Base-by-base conservation (phyloP, 306 rosid species). In the Prunus mira region DNA sequence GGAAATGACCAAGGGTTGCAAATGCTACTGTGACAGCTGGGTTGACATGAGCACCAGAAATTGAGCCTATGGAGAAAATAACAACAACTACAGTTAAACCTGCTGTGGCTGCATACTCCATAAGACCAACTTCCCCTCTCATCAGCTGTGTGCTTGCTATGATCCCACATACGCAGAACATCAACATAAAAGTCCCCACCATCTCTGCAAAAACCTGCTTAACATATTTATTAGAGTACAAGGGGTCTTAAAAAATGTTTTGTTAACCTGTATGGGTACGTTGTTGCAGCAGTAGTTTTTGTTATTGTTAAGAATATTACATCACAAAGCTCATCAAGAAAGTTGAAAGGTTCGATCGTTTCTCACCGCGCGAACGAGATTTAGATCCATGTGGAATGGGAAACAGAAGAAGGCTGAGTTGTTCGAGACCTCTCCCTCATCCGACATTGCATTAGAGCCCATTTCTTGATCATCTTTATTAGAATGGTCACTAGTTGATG, bases 21-120 rank as follows among this genome's bases (percentile, higher is more conserved):
- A 90, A 90, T 76, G 98, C 97, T 69, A 91, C 45, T 49, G 98
- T 93, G 77, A 86, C 85, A 22, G 98, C 90, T 24, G 97, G 98
- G 79, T 93, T 93, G 72, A 93, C 91, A 81, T 91, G 98, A 1
- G 98, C 97, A 79, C 87, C 90, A 65, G 97, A 93, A 79, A 93
- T 88, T 28, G 88, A 80, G 3, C 90, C 96, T 41, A 88, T 84
- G 0, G 93, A 84, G 87, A 90, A 91, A 41, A 88, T 86, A 38
- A 91, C 73, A 57, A 93, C 97, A 19, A 85, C 82, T 9, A 91
- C 93, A n/a, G 98, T 87, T 82, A 90, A 85, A 71, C 97, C 93
- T 67, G 96, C 96, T 20, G 97, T 86, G 72, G 86, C 81, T 74
- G 98, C 93, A 72, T 90, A 93, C 84, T 89, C 97, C 69, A 88